A percentile compares a stretch with the other conserved stretches of the same genome.
Evolutionary conservation across 2,329 filamentous ascomycete genomes (phyloP).

Genomic region (Trichophyton equinum): DNA sequence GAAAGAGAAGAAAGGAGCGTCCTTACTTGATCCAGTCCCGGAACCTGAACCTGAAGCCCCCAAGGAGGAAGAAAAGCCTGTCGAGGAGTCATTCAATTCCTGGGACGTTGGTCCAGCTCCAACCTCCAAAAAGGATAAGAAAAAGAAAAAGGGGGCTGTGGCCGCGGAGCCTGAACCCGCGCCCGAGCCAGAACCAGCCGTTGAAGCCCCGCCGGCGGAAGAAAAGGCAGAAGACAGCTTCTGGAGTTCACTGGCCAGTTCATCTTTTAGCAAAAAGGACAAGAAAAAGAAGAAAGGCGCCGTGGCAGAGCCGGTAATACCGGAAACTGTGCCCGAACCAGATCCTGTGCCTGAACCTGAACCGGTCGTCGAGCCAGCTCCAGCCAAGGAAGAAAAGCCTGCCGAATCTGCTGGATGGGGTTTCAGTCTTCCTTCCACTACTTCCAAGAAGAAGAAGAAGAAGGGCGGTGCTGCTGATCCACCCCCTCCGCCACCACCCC

Average conservation of each 20-base stretch:
- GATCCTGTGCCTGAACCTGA: background rate
- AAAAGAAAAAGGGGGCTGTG: constrained; percentile 29
- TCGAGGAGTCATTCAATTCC: constrained; percentile 18
- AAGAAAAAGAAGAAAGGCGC: background rate
- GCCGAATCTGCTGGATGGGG: constrained; percentile 1
- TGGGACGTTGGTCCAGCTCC: constrained; percentile 19
- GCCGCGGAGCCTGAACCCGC: constrained; percentile 12
- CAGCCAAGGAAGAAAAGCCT: constrained; percentile 13
- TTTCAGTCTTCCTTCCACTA: background rate
- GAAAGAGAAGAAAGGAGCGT: constrained; percentile 6
- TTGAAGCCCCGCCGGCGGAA: background rate
- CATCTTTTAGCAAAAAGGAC: background rate
- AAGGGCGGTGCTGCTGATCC: constrained; percentile 19
- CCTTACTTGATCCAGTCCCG: background rate
- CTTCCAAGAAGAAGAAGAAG: constrained; percentile 19
- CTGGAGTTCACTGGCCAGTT: background rate
- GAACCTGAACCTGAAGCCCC: background rate
- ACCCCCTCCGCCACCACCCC: constrained; percentile 13
- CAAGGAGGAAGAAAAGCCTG: constrained; percentile 5
- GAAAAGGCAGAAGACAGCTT: background rate
- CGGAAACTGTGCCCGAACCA: constrained; percentile 12
- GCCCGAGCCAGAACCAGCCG: background rate
- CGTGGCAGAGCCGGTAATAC: background rate
- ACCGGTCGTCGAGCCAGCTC: constrained; percentile 7
- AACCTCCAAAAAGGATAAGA: constrained; percentile 21